phyloP scores from a whole-genome alignment of 352 stramenopile species.

The Globisporangium recalcitrans region DNA sequence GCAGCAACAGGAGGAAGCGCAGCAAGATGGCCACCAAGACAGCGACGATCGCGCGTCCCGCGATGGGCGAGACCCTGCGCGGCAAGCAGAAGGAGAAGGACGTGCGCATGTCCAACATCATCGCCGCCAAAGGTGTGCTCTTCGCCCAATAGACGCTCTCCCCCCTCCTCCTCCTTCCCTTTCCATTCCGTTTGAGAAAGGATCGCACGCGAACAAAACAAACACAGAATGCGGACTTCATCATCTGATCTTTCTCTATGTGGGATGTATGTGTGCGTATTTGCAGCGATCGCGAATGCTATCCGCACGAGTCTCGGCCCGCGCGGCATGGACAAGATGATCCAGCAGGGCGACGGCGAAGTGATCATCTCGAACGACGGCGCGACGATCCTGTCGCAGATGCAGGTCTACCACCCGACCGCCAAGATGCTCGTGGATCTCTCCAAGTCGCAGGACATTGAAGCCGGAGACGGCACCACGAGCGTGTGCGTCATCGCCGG shows the following conservation, averaged over 20 bases:
- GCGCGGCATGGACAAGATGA: conserved; percentile 99
- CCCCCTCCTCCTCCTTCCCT: not conserved
- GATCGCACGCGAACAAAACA: not conserved
- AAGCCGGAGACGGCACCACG: conserved; percentile 97
- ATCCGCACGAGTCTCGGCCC: conserved; percentile 97
- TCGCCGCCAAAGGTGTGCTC: conserved; percentile 92
- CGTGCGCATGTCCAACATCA: conserved; percentile 98
- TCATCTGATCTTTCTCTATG: not conserved
- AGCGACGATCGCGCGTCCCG: conserved; percentile 51
- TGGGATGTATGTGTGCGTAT: not conserved
- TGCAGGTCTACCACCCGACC: conserved; percentile 98
- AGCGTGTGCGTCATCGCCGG: conserved; percentile 98
- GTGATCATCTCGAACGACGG: conserved; percentile 99
- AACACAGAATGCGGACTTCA: not conserved
- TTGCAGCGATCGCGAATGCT: conserved; percentile 93
- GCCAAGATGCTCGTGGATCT: conserved; percentile 99
- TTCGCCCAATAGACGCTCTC: not conserved
- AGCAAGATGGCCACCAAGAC: conserved; percentile 28
- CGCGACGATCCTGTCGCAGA: conserved; percentile 98
- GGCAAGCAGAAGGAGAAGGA: conserved; percentile 96
- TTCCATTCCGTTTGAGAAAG: not conserved
- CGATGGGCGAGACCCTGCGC: conserved; percentile 68
- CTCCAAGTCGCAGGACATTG: conserved; percentile 99
- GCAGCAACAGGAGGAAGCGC: not conserved
- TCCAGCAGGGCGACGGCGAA: conserved; percentile 96